Conservation (phyloP, 179 eudicot genomes). For the Silene noctiflora region DNA sequence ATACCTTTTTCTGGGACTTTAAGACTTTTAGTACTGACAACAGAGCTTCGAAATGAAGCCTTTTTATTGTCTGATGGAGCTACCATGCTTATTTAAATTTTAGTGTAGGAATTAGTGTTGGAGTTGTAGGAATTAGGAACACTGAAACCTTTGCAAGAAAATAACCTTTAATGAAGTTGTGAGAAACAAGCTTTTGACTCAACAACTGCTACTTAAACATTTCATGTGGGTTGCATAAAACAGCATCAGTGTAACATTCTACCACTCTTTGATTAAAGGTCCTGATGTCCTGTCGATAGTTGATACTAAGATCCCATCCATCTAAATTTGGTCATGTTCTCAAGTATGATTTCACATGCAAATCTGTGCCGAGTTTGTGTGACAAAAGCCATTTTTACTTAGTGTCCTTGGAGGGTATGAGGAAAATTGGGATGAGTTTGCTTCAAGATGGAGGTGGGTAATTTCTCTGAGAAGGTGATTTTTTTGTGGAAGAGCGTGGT, state of each 20-base stretch:
- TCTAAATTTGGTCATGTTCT: neutral
- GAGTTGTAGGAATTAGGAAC: neutral
- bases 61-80: neutral
- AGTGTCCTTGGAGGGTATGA: neutral
- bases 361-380: neutral
- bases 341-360: neutral
- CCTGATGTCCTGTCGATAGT: too few species aligned
- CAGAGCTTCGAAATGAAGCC: neutral
- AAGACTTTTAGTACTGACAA: neutral
- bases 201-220: neutral
- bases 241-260: too few species aligned
- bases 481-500: too few species aligned
- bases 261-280: too few species aligned
- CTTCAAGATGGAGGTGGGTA: neutral
- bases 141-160: neutral
- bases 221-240: too few species aligned
- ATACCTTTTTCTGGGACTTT: neutral
- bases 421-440: neutral
- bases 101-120: neutral
- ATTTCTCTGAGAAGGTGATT: too few species aligned
- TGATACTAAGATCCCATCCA: too few species aligned
- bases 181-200: conserved; percentile 3
- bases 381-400: neutral
- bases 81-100: neutral
- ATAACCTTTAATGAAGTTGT: too few species aligned